Base-by-base conservation (phyloP, 2,329 filamentous ascomycete genomes). In the Metarhizium brunneum region DNA sequence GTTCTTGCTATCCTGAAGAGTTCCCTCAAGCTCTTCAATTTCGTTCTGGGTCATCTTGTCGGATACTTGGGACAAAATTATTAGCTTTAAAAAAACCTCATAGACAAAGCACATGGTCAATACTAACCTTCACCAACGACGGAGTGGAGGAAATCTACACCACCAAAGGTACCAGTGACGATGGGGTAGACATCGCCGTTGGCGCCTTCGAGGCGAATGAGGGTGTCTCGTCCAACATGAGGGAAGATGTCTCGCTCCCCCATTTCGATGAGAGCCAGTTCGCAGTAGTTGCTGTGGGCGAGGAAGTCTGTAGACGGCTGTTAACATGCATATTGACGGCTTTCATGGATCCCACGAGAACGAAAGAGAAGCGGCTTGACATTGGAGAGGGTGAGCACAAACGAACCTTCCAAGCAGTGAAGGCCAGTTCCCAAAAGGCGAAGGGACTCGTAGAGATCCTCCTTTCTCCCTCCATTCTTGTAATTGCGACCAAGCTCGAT, bases 21-120 rank as follows among this genome's bases (percentile, higher is more conserved):
- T 87, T n/a, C 86, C 87, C 70, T 96, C 88, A 11, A 96, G 84
- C 64, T 91, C 86, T 66, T 95, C 83, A 55, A 97, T 85, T 68
- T 97, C 92, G 58, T 89, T 94, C 69, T 96, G 92, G 35, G 87
- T 92, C 58, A 92, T 77, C 74, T 96, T 96, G 71, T 96, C 92
- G 43, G 87, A 88, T 53, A 96, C 83, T 82, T 10, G n/a, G 11
- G 20, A 8, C 25, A 45, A 6, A 38, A 49, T n/a, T 29, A 29
- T 43, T n/a, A 51, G 25, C 7, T 2, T 47, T 16, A 7, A 52
- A 32, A 45, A 6, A 5, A 3, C 3, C 14, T 10, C 6, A 14
- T 36, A 11, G 13, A 32, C 36, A 38, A 29, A 4, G 18, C 38
- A 25, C 3, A 48, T 2, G 7, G 20, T 14, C 10, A 18, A 2